A percentile compares a stretch with the other conserved stretches of the same genome.
Evolutionary conservation across 345 rosid species (phyloP).

Genomic region (Mallotus nudiflorus): DNA sequence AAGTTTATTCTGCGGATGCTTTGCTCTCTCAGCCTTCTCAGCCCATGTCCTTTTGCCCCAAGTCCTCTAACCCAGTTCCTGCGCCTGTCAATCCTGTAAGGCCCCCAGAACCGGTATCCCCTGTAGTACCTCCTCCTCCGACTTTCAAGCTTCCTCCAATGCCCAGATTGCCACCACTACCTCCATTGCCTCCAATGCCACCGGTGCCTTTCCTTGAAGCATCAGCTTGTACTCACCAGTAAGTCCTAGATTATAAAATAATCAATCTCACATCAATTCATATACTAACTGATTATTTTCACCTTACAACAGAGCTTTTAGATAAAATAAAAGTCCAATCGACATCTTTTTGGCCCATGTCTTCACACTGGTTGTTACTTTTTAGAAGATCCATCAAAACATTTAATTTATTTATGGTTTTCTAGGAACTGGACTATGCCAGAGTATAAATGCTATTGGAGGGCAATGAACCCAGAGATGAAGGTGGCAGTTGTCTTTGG

Average conservation of each 20-base stretch:
- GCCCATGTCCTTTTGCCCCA: slow-evolving; percentile 67
- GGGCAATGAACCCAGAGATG: slow-evolving; percentile 54
- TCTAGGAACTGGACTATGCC: slow-evolving; percentile 66
- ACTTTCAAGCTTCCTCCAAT: slow-evolving; percentile 55
- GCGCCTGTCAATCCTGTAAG: slow-evolving; percentile 26
- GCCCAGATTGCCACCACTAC: slow-evolving; percentile 56
- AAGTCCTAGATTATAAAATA: too few species aligned
- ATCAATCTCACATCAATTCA: too few species aligned
- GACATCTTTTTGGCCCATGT: too few species aligned
- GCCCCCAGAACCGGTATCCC: slow-evolving; percentile 26
- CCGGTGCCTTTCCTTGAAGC: slow-evolving; percentile 58
- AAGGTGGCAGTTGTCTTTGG: slow-evolving; percentile 76
- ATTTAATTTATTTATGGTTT: too few species aligned
- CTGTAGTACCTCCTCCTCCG: slow-evolving; percentile 39
- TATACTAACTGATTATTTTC: too few species aligned
- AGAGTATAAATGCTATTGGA: slow-evolving; percentile 84
- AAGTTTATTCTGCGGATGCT: slow-evolving; percentile 50
- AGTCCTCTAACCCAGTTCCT: slow-evolving; percentile 26
- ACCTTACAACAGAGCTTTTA: too few species aligned
- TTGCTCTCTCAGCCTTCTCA: slow-evolving; percentile 70
- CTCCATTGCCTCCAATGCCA: slow-evolving; percentile 50
- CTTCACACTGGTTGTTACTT: too few species aligned
- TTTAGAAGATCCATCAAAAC: too few species aligned
- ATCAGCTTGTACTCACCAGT: slow-evolving; percentile 82
- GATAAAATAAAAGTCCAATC: too few species aligned